Evolutionary conservation across 306 rosid genomes (phyloP).

Genomic region (Cucumis melo): DNA sequence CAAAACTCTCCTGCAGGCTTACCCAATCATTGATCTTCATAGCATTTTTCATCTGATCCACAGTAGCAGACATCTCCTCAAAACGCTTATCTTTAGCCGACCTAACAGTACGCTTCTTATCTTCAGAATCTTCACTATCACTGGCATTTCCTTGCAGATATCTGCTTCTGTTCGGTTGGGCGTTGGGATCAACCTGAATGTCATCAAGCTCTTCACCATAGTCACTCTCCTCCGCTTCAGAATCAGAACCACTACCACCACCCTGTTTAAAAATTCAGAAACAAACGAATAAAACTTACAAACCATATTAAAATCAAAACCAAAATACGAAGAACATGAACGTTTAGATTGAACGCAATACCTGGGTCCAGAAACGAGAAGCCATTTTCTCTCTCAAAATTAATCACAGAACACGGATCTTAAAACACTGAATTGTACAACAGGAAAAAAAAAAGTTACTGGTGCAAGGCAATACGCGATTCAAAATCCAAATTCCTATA

Average conservation of each 20-base stretch:
- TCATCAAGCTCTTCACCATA: conserved; percentile 35
- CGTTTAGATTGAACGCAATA: not conserved
- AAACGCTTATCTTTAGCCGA: conserved; percentile 87
- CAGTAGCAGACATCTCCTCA: conserved; percentile 73
- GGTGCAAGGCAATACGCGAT: not conserved
- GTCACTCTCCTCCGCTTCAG: conserved; percentile 70
- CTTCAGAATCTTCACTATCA: conserved; percentile 68
- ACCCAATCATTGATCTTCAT: conserved; percentile 98
- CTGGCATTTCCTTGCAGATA: conserved; percentile 29
- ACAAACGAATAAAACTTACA: not conserved
- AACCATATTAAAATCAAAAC: not conserved
- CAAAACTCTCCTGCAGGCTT: conserved; percentile 87
- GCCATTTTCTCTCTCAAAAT: conserved; percentile 16
- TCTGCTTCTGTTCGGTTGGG: conserved; percentile 15
- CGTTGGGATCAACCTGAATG: conserved; percentile 16
- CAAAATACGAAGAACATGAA: not conserved
- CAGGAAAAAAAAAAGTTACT: not conserved
- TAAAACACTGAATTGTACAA: not conserved
- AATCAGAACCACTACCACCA: conserved; percentile 57
- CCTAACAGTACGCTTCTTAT: conserved; percentile 52
- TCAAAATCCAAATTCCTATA: not conserved
- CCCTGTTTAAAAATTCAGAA: conserved; percentile 24
- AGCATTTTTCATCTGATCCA: conserved; percentile 92
- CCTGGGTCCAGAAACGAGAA: conserved; percentile 54
- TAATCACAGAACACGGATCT: not conserved